These are phyloP conservation scores for Microsporum canis DNA, from an alignment of 2,329 filamentous ascomycete species.

Conservation along the genomic window DNA sequence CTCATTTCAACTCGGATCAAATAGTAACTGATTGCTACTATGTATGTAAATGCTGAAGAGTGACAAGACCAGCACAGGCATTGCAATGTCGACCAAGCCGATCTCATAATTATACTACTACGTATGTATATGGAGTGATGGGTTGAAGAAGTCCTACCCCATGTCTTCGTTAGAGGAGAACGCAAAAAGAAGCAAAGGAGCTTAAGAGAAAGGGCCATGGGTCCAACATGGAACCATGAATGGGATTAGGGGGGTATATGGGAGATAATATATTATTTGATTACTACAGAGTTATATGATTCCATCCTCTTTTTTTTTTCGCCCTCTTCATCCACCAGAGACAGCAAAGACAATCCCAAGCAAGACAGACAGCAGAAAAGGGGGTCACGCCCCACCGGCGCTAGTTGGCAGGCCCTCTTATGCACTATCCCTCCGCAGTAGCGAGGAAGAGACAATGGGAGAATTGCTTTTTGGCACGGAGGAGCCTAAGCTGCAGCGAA, in stretches of 20 bases:
- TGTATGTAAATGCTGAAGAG: background rate
- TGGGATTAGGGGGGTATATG: too few relatives aligned
- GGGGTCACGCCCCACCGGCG: background rate
- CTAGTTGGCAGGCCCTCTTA: background rate
- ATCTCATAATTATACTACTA: background rate
- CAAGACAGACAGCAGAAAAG: background rate
- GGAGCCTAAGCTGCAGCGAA: background rate
- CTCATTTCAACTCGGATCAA: background rate
- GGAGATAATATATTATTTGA: too few relatives aligned
- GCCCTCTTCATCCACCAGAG: too few relatives aligned
- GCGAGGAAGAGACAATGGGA: background rate
- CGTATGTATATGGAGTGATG: too few relatives aligned
- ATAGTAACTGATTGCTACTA: background rate
- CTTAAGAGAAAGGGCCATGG: too few relatives aligned
- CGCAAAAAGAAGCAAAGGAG: too few relatives aligned
- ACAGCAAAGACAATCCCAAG: too few relatives aligned
- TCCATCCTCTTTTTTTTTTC: too few relatives aligned
- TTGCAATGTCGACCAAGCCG: background rate
- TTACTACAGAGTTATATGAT: too few relatives aligned
- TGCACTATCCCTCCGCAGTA: background rate
- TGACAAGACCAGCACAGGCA: background rate
- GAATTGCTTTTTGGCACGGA: constrained; percentile 1
- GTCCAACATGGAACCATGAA: too few relatives aligned
- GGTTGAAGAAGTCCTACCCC: background rate
- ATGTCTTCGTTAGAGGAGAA: background rate